A percentile compares a stretch with the other conserved stretches of the same genome.
These are phyloP conservation scores for Agrocybe chaxingu DNA, from an alignment of 768 basidiomycete genomes.

Conservation along the genomic window DNA sequence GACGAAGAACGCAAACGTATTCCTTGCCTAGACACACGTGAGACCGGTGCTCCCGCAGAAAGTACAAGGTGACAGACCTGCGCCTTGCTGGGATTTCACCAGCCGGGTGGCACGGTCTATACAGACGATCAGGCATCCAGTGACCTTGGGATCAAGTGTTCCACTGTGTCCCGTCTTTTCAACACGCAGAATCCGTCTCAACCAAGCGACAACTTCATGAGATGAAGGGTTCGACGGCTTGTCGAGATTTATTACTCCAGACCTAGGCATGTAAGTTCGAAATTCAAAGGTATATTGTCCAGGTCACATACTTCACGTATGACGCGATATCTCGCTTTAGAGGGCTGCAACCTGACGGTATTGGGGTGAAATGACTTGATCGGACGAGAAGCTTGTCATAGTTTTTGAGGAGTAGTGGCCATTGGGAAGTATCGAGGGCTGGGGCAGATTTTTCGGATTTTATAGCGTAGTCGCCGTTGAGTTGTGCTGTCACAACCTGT, in stretches of 20 bases:
- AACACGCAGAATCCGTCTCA: slow-evolving; percentile 91
- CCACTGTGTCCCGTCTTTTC: slow-evolving; percentile 99
- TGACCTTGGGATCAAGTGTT: slow-evolving; percentile 98
- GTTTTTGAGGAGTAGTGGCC: slow-evolving; percentile 97
- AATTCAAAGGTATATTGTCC: not conserved
- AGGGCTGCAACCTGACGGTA: slow-evolving; percentile 90
- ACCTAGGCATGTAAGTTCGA: slow-evolving; percentile 46
- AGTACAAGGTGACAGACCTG: slow-evolving; percentile 49
- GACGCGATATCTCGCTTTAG: slow-evolving; percentile 89
- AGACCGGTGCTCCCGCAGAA: not conserved
- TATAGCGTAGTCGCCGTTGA: slow-evolving; percentile 74
- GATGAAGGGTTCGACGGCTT: slow-evolving; percentile 99
- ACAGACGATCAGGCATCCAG: slow-evolving; percentile 97
- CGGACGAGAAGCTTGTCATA: slow-evolving; percentile 96
- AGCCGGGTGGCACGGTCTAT: slow-evolving; percentile 97
- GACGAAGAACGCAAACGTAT: slow-evolving; percentile 93
- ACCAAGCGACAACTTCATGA: slow-evolving; percentile 99
- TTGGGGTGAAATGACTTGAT: slow-evolving; percentile 97
- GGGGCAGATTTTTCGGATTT: slow-evolving; percentile 75
- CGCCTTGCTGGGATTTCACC: slow-evolving; percentile 98
- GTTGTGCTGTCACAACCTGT: slow-evolving; percentile 72
- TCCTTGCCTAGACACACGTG: slow-evolving; percentile 73
- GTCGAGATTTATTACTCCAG: slow-evolving; percentile 98
- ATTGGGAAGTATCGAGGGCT: slow-evolving; percentile 89
- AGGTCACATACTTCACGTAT: slow-evolving; percentile 78